Percentiles rank a stretch among this genome's conserved stretches.
Conservation (phyloP, 305 asterid genomes). For the Ilex paraguariensis region DNA sequence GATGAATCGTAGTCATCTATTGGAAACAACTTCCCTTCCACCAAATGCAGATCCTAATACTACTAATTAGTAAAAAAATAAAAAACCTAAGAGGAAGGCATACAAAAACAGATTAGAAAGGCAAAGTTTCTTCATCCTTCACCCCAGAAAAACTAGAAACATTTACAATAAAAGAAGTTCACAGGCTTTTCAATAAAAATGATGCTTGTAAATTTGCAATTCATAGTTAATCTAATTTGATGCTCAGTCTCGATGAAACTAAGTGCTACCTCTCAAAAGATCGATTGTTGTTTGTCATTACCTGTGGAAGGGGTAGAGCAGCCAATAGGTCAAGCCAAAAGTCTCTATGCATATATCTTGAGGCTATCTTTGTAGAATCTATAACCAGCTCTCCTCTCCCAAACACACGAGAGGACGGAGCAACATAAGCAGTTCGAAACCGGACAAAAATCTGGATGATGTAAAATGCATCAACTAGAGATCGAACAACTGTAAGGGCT, state of each 20-base stretch:
- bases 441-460: constrained; percentile 34
- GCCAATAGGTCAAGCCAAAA: constrained; percentile 50
- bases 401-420: constrained; percentile 59
- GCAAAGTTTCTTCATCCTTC: neutral
- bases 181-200: neutral
- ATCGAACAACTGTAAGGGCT: constrained; percentile 41
- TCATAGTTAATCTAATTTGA: neutral
- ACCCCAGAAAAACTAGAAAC: neutral
- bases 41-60: too few species aligned
- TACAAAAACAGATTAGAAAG: too few species aligned
- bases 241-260: too few species aligned
- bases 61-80: too few species aligned
- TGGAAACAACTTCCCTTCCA: too few species aligned
- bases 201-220: neutral
- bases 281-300: constrained; percentile 6
- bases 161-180: neutral
- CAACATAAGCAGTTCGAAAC: constrained; percentile 54
- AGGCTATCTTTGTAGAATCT: constrained; percentile 49
- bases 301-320: constrained; percentile 70
- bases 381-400: constrained; percentile 68
- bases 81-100: too few species aligned
- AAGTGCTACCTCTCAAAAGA: too few species aligned
- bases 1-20: too few species aligned
- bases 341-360: constrained; percentile 38
- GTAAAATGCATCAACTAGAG: constrained; percentile 37